Base-by-base conservation (phyloP, 345 rosid species). In the Acer saccharum region DNA sequence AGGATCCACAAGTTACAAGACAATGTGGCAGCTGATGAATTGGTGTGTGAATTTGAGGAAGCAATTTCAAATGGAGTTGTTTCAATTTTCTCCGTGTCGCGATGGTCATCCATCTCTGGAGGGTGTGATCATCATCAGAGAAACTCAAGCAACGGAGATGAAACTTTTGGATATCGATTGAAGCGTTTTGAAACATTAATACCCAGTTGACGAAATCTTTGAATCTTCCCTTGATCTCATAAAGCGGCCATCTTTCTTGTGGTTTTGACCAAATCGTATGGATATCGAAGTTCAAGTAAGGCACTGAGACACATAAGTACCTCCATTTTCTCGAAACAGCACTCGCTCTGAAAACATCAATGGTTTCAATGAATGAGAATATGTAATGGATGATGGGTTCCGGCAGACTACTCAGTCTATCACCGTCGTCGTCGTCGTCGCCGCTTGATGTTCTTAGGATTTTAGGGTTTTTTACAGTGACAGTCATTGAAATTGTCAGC, bases 391-490 rank as follows among this genome's bases (percentile, higher is more conserved):
- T n/a, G 10, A 69, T 21, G 12, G 29, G 21, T n/a, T 69, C 72
- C 6, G 72, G 72, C 18, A 44, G 25, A 69, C 10, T 69, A 58
- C 9, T 69, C 13, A 69, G 50, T 69, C 58, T 69, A 25, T 69
- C 60, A 17, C 70, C 23, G 9, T 58, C 6, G 46, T 43, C 46
- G 46, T 43, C 10, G 46, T 4, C 35, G 35, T 3, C 46, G 25
- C 25, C 25, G 25, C 25, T 43, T 8, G 46, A 43, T 43, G 46
- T 43, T 43, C 46, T 7, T 43, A 8, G 10, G 46, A 43, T 43
- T 43, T 43, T 43, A 43, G 46, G 46, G 46, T 43, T 43, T 43
- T 43, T 43, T 43, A 8, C 9, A 43, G 46, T 7, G 46, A 7
- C 10, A 7, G 46, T 10, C 46, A 43, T 43, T 43, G 46, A 43